These are phyloP conservation scores for Keqinozyma sinolaborantium DNA, from an alignment of 1,139 yeast species.

Conservation along the genomic window DNA sequence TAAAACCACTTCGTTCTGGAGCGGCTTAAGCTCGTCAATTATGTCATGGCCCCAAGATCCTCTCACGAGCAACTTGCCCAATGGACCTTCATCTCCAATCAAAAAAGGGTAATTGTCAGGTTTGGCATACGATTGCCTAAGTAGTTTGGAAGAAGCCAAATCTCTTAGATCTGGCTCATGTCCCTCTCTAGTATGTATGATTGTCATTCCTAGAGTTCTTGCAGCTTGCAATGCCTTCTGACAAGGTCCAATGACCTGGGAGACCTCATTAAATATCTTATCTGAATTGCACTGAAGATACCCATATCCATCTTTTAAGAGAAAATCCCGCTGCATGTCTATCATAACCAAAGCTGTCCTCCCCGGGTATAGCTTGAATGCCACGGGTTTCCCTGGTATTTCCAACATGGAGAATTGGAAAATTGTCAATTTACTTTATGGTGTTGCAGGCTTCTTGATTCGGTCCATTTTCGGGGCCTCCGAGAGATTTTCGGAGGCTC, in stretches of 20 bases:
- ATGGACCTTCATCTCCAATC: conserved; percentile 13
- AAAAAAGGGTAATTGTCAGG: conserved; percentile 9
- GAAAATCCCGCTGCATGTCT: conserved; percentile 12
- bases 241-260: conserved; percentile 10
- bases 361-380: conserved; percentile 6
- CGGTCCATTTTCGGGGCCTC: too few relatives aligned
- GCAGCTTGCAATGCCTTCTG: conserved; percentile 7
- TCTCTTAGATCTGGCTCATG: conserved; percentile 11
- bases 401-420: not conserved
- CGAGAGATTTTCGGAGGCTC: too few relatives aligned
- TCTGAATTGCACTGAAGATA: conserved; percentile 10
- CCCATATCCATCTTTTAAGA: conserved; percentile 12
- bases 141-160: conserved; percentile 8
- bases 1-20: conserved; percentile 8
- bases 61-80: conserved; percentile 10
- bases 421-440: too few relatives aligned
- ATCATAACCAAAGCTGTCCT: conserved; percentile 11
- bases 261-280: conserved; percentile 6
- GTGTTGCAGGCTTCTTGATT: too few relatives aligned
- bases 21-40: conserved; percentile 8
- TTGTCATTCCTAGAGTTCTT: conserved; percentile 9
- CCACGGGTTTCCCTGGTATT: conserved; percentile 4
- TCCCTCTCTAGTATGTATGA: conserved; percentile 12
- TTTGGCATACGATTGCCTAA: conserved; percentile 8
- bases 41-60: conserved; percentile 12